These are phyloP conservation scores for Suillus discolor DNA, from an alignment of 768 basidiomycete genomes.

Conservation along the genomic window DNA sequence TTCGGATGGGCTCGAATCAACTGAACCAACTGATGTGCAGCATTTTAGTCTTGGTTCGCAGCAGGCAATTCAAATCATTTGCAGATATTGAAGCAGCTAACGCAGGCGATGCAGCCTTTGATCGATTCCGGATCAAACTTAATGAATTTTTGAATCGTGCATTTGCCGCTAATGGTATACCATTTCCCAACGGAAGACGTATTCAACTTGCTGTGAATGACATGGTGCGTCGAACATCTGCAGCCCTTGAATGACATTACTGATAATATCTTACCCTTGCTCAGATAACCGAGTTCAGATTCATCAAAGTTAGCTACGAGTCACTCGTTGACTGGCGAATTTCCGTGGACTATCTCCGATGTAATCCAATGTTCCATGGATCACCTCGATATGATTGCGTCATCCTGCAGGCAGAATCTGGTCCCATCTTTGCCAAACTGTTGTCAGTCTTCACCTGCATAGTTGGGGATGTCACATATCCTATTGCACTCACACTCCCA, in stretches of 20 bases:
- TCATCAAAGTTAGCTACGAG: slow-evolving; percentile 28
- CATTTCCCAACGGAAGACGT: background rate
- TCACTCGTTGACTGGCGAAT: slow-evolving; percentile 31
- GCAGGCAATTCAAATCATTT: background rate
- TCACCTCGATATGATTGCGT: no score
- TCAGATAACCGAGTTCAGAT: slow-evolving; percentile 21
- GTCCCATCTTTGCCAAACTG: background rate
- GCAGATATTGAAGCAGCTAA: background rate
- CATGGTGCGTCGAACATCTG: background rate
- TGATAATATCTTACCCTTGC: no score
- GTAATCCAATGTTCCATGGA: slow-evolving; percentile 24
- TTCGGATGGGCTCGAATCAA: no score
- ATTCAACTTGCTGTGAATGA: slow-evolving; percentile 4
- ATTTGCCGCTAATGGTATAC: background rate
- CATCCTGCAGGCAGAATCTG: no score
- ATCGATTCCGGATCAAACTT: slow-evolving; percentile 4
- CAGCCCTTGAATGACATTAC: no score
- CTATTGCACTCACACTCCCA: background rate
- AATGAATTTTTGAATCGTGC: slow-evolving; percentile 5
- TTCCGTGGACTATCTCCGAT: slow-evolving; percentile 29
- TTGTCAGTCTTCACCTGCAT: background rate
- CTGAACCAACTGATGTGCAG: no score
- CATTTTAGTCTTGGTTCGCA: background rate
- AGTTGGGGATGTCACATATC: background rate
- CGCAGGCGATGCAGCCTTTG: background rate